Percentiles rank a stretch among this genome's conserved stretches.
These are phyloP conservation scores for Phytophthora colocasiae DNA, from an alignment of 352 stramenopile genomes.

Conservation along the genomic window DNA sequence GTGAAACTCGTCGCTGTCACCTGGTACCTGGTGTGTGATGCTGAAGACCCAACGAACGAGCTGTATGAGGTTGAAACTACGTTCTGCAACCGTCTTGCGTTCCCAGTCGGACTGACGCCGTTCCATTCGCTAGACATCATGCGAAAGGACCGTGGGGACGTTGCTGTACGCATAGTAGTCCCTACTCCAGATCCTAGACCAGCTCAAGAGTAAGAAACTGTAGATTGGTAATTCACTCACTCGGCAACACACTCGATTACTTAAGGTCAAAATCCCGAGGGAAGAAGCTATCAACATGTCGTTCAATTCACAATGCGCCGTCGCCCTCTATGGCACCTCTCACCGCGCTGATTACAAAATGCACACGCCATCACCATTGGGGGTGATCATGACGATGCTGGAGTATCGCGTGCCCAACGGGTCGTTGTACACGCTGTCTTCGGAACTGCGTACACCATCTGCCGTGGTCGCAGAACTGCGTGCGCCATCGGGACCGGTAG, in stretches of 20 bases:
- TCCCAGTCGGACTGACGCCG: slow-evolving; percentile 60
- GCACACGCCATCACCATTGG: slow-evolving; percentile 81
- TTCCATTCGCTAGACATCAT: slow-evolving; percentile 57
- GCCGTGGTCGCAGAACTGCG: slow-evolving; percentile 48
- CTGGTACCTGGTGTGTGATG: slow-evolving; percentile 78
- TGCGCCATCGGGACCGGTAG: slow-evolving; percentile 33
- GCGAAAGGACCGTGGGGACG: slow-evolving; percentile 53
- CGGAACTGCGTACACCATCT: slow-evolving; percentile 51
- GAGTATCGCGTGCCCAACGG: slow-evolving; percentile 80
- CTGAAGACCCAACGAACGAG: slow-evolving; percentile 66
- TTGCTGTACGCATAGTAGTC: slow-evolving; percentile 45
- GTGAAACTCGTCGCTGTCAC: slow-evolving; percentile 59
- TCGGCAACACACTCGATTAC: slow-evolving; percentile 32
- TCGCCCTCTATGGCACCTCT: slow-evolving; percentile 18
- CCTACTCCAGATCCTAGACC: not conserved
- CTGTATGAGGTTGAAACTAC: slow-evolving; percentile 62
- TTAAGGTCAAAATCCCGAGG: slow-evolving; percentile 36
- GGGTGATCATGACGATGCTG: slow-evolving; percentile 90
- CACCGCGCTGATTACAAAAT: slow-evolving; percentile 55
- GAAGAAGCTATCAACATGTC: slow-evolving; percentile 37
- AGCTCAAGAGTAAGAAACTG: slow-evolving; percentile 4
- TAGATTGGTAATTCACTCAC: slow-evolving; percentile 6
- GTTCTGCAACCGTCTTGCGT: slow-evolving; percentile 70
- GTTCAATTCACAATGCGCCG: slow-evolving; percentile 35
- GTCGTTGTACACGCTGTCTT: slow-evolving; percentile 77